Evolutionary conservation across 2,329 filamentous ascomycete species (phyloP).

Genomic region (Fusarium longipes): DNA sequence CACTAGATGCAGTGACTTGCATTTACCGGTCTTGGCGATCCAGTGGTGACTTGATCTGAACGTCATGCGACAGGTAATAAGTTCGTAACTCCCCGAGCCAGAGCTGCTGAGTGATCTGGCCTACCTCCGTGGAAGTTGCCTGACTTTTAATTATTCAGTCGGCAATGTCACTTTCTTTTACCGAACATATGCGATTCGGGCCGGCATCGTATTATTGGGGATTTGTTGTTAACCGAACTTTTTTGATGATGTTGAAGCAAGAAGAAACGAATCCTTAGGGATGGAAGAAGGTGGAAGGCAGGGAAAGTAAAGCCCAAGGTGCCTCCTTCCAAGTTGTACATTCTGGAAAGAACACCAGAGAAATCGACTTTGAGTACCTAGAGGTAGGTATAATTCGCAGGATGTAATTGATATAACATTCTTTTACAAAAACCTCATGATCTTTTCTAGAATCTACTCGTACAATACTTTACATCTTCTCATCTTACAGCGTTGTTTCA

Average conservation of each 20-base stretch:
- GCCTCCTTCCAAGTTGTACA: background rate
- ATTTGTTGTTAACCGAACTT: background rate
- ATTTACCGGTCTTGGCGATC: constrained; percentile 31
- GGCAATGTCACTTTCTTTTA: background rate
- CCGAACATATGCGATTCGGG: constrained; percentile 26
- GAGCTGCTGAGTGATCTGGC: constrained; percentile 12
- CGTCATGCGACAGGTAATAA: constrained; percentile 36
- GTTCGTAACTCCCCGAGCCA: constrained; percentile 14
- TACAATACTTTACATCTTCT: background rate
- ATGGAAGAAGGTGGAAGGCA: background rate
- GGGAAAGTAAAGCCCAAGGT: background rate
- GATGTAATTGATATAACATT: background rate
- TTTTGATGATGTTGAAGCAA: background rate
- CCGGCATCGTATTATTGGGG: constrained; percentile 2
- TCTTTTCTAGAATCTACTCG: background rate
- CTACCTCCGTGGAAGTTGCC: constrained; percentile 1
- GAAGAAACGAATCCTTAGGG: background rate
- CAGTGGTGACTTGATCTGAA: constrained; percentile 42
- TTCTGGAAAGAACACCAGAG: background rate
- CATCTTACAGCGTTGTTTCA: background rate
- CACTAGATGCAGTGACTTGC: constrained; percentile 38
- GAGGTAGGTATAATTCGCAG: too few relatives aligned
- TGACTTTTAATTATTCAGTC: constrained; percentile 7
- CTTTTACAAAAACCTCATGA: background rate
- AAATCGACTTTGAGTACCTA: too few relatives aligned